Evolutionary conservation across 805 yeast genomes (phyloP).

Genomic region (Spathaspora gorwiae): DNA sequence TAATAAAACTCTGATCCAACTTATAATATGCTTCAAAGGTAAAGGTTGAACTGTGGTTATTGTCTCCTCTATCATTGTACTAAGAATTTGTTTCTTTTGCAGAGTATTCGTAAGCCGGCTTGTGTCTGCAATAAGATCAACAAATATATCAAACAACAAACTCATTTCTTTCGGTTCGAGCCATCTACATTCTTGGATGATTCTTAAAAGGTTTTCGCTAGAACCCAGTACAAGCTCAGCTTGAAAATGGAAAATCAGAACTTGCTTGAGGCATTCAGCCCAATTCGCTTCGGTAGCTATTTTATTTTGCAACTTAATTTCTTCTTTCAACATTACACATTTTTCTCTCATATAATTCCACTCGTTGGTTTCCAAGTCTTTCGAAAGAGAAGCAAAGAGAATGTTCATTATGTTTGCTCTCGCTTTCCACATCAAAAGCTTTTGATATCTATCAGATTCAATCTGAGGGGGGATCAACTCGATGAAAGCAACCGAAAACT

Average conservation of each 20-base stretch:
- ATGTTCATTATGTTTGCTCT: conserved; percentile 1
- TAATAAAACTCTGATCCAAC: neutral
- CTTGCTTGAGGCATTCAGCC: neutral
- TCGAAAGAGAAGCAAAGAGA: neutral
- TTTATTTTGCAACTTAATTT: neutral
- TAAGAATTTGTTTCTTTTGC: neutral
- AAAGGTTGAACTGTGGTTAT: neutral
- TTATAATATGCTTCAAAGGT: neutral
- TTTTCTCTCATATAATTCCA: neutral
- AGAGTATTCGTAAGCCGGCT: neutral
- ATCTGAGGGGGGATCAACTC: neutral
- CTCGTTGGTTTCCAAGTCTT: neutral
- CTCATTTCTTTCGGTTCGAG: neutral
- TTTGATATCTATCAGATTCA: neutral
- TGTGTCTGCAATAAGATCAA: neutral
- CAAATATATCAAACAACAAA: neutral
- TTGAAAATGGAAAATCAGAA: conserved; percentile 3
- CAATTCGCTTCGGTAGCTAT: neutral
- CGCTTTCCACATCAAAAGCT: conserved; percentile 2
- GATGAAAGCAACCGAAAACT: neutral
- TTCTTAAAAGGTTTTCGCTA: neutral
- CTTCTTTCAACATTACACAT: neutral
- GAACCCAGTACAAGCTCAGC: conserved; percentile 3
- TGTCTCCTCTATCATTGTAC: neutral
- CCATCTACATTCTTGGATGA: neutral